These are phyloP conservation scores for Planoprotostelium fungivorum DNA, from an alignment of 78 protist species.

Conservation along the genomic window DNA sequence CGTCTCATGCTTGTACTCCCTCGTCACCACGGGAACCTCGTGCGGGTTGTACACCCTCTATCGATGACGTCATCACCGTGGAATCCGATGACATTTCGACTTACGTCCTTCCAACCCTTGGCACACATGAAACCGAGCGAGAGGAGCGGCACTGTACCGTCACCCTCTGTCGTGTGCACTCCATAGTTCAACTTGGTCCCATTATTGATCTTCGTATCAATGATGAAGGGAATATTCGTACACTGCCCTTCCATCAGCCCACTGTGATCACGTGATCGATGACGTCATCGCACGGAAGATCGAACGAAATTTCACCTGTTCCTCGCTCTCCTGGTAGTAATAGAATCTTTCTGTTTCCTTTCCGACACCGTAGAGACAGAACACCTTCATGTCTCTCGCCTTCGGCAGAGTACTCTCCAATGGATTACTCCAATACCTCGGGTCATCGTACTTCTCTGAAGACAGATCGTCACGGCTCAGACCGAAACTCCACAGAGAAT, in stretches of 20 bases:
- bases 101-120: background rate
- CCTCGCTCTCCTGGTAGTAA: background rate
- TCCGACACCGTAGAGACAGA: constrained; percentile 26
- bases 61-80: background rate
- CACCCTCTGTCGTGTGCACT: constrained; percentile 6
- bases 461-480: background rate
- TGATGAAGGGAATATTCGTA: constrained; percentile 5
- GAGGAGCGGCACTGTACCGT: constrained; percentile 25
- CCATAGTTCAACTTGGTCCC: background rate
- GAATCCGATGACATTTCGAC: background rate
- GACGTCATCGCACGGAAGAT: background rate
- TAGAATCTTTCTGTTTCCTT: constrained; percentile 10
- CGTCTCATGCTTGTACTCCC: background rate
- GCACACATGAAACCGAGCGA: constrained; percentile 26
- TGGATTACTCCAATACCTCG: constrained; percentile 4
- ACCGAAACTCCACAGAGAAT: background rate
- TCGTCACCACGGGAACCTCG: background rate
- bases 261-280: background rate
- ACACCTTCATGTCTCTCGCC: constrained; percentile 11
- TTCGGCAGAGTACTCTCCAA: constrained; percentile 16
- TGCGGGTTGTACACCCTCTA: background rate
- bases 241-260: too few species aligned
- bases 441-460: background rate
- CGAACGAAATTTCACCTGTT: background rate
- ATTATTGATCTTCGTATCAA: background rate